phyloP scores from a whole-genome alignment of 2,329 filamentous ascomycete species.

The Fusarium udum region DNA sequence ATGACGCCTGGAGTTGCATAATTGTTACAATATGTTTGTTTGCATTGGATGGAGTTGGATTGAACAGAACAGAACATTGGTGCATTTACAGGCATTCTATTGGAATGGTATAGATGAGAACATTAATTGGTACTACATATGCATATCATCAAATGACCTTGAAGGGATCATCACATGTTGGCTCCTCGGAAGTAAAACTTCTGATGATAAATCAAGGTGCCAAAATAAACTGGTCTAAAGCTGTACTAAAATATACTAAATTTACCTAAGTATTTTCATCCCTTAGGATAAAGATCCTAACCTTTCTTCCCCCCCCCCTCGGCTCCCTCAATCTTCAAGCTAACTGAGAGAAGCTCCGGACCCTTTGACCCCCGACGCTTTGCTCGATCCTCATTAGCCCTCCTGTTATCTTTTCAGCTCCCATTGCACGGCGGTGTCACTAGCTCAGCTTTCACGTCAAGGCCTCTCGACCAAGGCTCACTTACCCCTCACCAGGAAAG shows the following conservation, averaged over 20 bases:
- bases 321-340: conserved; percentile 17
- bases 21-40: neutral
- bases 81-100: conserved; percentile 8
- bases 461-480: neutral
- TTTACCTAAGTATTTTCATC: neutral
- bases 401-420: conserved; percentile 19
- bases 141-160: neutral
- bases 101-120: neutral
- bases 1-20: conserved; percentile 27
- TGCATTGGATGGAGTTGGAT: conserved; percentile 30
- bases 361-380: neutral
- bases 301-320: neutral
- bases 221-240: neutral
- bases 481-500: neutral
- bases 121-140: conserved; percentile 2
- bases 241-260: neutral
- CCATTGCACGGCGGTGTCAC: conserved; percentile 17
- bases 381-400: conserved; percentile 23
- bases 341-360: neutral
- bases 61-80: conserved; percentile 13
- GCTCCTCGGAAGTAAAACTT: neutral
- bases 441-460: conserved; percentile 11
- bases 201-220: neutral
- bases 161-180: neutral
- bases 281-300: neutral